Evolutionary conservation across 768 basidiomycete genomes (phyloP), one percentile per base, ranked within the genome.

Genomic region (Hericium rajendrae): DNA sequence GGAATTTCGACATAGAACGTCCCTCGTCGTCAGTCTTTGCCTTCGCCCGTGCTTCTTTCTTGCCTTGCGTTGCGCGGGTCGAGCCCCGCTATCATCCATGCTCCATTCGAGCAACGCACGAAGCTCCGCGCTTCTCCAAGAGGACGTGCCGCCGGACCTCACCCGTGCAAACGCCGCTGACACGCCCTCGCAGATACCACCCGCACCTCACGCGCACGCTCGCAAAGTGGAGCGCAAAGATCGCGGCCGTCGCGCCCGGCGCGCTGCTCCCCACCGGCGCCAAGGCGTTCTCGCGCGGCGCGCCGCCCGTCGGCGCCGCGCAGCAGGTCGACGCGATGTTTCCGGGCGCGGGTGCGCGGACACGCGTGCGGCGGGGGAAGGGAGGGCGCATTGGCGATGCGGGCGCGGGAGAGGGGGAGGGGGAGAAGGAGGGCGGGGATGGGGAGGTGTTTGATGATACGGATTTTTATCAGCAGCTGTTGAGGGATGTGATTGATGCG

Each of bases 181-280:
- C 43, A 46, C 43, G 16, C 53, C 32, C 5, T 11, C 9, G 49
- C 58, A 76, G 78, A 53, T 78, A 88, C 51, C 92, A 94, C 67
- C 79, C 85, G 2, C 76, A 86, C 59, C 76, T 88, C 12, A 68
- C 92, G 46, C 82, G 84, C 59, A 94, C 90, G 1, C 78, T 99
- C 24, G 75, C 79, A 40, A 98, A 98, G 71, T 99, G 97, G 97
- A 97, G 93, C 10, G 78, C 86, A 24, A 99, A 98, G 74, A 88
- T 98, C 40, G 90, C 94, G 65, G 90, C 94, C 1, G 94, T 97
- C 5, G 82, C 93, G 2, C 86, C 92, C 11, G 84, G 86, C 6
- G 84, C 78, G 43, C 80, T 90, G 12, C 75, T 85, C 5, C 84
- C 86, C 46, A 81, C 79, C 12, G 86, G 82, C 62, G 80, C 81